phyloP scores from a whole-genome alignment of 805 yeast species.

The Lachancea meyersii region DNA sequence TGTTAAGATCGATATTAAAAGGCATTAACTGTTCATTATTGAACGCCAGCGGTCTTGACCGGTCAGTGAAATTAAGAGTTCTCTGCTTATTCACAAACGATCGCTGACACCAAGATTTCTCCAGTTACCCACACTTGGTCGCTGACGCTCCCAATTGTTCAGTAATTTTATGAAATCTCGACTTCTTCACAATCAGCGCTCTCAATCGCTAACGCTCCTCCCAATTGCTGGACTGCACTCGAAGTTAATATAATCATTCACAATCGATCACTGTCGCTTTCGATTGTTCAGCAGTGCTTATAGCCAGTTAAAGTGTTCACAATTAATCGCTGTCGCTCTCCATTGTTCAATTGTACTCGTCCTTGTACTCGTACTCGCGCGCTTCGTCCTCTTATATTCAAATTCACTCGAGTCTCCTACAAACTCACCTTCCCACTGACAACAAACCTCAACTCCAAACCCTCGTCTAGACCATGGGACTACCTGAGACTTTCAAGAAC shows the following conservation, averaged over 20 bases:
- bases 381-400: background rate
- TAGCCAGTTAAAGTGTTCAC: background rate
- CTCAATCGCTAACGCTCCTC: background rate
- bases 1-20: no score
- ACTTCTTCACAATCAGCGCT: background rate
- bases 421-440: no score
- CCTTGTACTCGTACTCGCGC: background rate
- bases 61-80: no score
- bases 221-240: background rate
- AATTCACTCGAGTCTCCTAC: no score
- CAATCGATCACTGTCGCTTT: background rate
- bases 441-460: no score
- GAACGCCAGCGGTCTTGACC: no score
- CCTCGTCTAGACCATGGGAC: slow-evolving; percentile 12
- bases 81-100: no score
- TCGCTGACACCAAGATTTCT: no score
- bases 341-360: background rate
- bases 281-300: background rate
- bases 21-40: no score
- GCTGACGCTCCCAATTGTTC: background rate
- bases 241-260: background rate
- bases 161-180: background rate
- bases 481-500: slow-evolving; percentile 47
- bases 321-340: background rate
- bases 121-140: background rate